Evolutionary conservation across 371 early-diverging fungal genomes (phyloP), one percentile per base, ranked within the genome.

Genomic region (Sporodiniella umbellata): DNA sequence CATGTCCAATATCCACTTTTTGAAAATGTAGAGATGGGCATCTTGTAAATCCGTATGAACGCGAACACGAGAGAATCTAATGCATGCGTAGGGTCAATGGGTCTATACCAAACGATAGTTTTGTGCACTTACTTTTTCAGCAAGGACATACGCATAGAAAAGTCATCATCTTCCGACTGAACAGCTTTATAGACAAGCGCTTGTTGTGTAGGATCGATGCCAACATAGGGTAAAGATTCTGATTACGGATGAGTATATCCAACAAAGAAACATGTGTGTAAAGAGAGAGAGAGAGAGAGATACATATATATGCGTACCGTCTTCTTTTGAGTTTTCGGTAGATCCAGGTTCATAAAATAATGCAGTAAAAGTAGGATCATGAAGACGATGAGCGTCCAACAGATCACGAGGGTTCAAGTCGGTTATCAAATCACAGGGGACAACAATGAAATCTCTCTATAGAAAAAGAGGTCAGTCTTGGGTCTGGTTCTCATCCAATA

Each of bases 1-100:
- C 53, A 90, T 65, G 62, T 94, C 94, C 37, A 95, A 63, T 3
- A 95, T 85, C 95, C 95, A 95, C 42, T 81, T 76, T 55, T 92
- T 89, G 67, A 93, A 88, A 12, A 95, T 82, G 56, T 95, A 96
- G 25, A 94, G 53, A 54, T 95, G 97, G 5, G 90, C 90, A 70
- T 95, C 94, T 47, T 87, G 85, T 51, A 93, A 68, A 45, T 84
- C 78, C 17, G 89, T 85, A 48, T 85, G 79, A 31, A 94, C 54
- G 26, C 81, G 69, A 33, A 93, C 70, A n/a, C 77, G 72, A 15
- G 92, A 89, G 60, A 89, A 89, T 54, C 87, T 89, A 43, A n/a
- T n/a, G n/a, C n/a, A 8, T 30, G 43, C 7, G 45, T 33, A 39
- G 14, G 23, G 8, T 12, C n/a, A 18, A 23, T 17, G 7, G 40